These are phyloP conservation scores for Pugionium cornutum DNA, from an alignment of 345 rosid genomes.

Conservation along the genomic window DNA sequence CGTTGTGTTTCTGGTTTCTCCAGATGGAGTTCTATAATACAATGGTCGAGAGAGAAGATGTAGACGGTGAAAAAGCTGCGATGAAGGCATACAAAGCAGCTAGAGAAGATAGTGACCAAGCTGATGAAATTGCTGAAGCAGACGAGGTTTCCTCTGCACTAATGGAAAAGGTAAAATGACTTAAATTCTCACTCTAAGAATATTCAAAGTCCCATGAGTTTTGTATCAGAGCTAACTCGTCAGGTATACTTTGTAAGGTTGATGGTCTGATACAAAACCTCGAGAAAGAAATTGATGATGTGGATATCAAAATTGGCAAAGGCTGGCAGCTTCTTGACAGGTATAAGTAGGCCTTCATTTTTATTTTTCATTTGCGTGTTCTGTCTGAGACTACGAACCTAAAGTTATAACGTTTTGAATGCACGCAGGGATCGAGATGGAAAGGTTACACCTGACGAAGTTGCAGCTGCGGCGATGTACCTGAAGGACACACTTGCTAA, in stretches of 20 bases:
- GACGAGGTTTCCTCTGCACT: conserved; percentile 80
- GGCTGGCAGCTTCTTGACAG: conserved; percentile 81
- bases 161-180: conserved; percentile 58
- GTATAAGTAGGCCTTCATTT: conserved; percentile 32
- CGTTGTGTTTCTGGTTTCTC: conserved; percentile 23
- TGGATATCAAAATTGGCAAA: conserved; percentile 79
- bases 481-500: conserved; percentile 71
- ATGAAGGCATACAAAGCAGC: conserved; percentile 84
- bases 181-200: background rate
- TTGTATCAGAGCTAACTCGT: conserved; percentile 22
- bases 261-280: conserved; percentile 84
- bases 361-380: background rate
- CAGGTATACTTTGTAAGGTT: conserved; percentile 48
- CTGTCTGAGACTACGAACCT: conserved; percentile 3
- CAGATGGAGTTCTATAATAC: conserved; percentile 91
- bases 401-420: background rate
- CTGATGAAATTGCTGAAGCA: conserved; percentile 51
- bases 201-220: background rate
- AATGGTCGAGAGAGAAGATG: conserved; percentile 71
- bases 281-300: conserved; percentile 86
- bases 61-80: conserved; percentile 68
- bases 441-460: conserved; percentile 86
- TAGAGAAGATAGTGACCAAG: conserved; percentile 59
- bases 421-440: conserved; percentile 75
- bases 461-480: conserved; percentile 79